Evolutionary conservation across 169 alveolate species (phyloP).

Genomic region (Besnoitia besnoiti): DNA sequence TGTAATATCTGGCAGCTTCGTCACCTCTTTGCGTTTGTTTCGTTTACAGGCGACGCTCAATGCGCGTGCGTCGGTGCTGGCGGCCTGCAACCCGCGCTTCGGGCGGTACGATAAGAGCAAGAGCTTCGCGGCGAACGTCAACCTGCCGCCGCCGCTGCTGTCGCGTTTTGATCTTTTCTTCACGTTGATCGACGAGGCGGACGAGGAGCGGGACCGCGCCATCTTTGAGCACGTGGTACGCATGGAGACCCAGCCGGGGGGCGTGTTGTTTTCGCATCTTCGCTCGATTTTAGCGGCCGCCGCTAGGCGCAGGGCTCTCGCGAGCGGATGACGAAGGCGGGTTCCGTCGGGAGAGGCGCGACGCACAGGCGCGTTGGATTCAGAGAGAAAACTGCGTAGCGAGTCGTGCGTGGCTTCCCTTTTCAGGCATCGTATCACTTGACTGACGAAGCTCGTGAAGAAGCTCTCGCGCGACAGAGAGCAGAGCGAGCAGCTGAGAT

Average conservation of each 20-base stretch:
- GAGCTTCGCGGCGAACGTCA: slow-evolving; percentile 98
- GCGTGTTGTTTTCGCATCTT: too few relatives aligned
- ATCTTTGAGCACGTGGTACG: slow-evolving; percentile 56
- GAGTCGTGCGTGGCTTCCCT: neutral
- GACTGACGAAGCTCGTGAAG: slow-evolving; percentile 18
- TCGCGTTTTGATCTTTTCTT: slow-evolving; percentile 98
- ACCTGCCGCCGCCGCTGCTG: slow-evolving; percentile 98
- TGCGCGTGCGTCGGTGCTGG: slow-evolving; percentile 99
- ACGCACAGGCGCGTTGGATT: too few relatives aligned
- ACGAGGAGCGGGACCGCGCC: slow-evolving; percentile 52
- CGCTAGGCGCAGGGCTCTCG: too few relatives aligned
- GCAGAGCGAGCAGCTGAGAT: slow-evolving; percentile 10
- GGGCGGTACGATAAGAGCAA: slow-evolving; percentile 96
- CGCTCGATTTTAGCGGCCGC: too few relatives aligned
- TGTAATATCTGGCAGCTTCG: too few relatives aligned
- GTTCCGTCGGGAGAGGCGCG: too few relatives aligned
- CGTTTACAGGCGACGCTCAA: slow-evolving; percentile 95
- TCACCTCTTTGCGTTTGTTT: neutral
- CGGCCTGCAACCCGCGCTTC: slow-evolving; percentile 98
- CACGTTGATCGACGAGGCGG: slow-evolving; percentile 92
- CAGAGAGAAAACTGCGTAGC: too few relatives aligned
- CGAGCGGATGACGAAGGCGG: too few relatives aligned
- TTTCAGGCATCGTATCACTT: slow-evolving; percentile 45
- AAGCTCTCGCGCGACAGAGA: neutral
- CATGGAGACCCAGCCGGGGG: too few relatives aligned